Evolutionary conservation across 768 basidiomycete species (phyloP).

Genomic region (Mycena venus): DNA sequence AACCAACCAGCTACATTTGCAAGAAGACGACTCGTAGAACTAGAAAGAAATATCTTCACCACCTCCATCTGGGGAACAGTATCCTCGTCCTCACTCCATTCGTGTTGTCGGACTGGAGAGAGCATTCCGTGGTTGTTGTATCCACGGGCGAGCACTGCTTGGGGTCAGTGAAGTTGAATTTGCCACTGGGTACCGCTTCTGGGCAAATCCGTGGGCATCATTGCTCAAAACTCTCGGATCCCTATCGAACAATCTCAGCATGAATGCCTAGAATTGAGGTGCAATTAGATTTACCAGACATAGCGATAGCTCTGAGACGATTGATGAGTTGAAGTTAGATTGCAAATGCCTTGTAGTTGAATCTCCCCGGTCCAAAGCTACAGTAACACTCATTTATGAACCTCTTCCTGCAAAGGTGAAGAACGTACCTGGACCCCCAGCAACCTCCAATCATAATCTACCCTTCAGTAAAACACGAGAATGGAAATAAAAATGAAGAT

Average conservation of each 20-base stretch:
- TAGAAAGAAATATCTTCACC: background rate
- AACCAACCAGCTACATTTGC: slow-evolving; percentile 79
- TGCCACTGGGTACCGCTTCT: slow-evolving; percentile 75
- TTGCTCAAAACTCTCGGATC: slow-evolving; percentile 70
- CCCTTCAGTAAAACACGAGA: too few species aligned
- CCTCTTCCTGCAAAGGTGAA: background rate
- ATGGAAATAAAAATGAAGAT: too few species aligned
- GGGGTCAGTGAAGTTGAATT: slow-evolving; percentile 68
- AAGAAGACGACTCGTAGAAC: slow-evolving; percentile 79
- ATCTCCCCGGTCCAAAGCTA: slow-evolving; percentile 72
- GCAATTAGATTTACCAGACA: slow-evolving; percentile 53
- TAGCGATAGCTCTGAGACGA: slow-evolving; percentile 74
- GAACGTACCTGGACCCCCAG: slow-evolving; percentile 70
- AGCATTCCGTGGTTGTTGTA: slow-evolving; percentile 61
- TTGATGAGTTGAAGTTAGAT: background rate
- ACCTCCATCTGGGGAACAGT: background rate
- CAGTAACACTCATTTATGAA: background rate
- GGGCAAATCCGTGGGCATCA: slow-evolving; percentile 74
- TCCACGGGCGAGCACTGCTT: slow-evolving; percentile 72
- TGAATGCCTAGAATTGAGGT: background rate
- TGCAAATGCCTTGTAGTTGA: slow-evolving; percentile 75
- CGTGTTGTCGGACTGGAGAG: slow-evolving; percentile 65
- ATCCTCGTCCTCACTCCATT: slow-evolving; percentile 51
- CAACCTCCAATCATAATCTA: slow-evolving; percentile 72
- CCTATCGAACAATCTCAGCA: slow-evolving; percentile 34